Evolutionary conservation across 139 green algal genomes (phyloP).

Genomic region (Pseudopediastrum boryanum): DNA sequence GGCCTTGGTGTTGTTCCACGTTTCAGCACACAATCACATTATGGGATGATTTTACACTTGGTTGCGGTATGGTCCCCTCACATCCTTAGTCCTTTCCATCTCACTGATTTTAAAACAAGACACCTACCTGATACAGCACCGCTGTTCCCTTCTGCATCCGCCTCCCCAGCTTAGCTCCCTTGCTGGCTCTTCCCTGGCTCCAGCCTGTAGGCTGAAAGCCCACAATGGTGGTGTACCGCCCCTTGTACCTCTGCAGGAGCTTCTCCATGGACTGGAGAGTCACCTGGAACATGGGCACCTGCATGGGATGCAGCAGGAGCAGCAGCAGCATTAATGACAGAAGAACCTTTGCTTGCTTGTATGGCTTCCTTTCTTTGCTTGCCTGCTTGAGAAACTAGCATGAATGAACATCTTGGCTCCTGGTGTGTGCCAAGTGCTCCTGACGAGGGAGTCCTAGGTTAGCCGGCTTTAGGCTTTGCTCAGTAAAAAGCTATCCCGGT

Average conservation of each 20-base stretch:
- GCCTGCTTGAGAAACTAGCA: neutral
- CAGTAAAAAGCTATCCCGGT: too few species aligned
- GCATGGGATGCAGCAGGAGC: neutral
- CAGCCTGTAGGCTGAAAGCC: slow-evolving; percentile 88
- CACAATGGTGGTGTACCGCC: slow-evolving; percentile 73
- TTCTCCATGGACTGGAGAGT: slow-evolving; percentile 74
- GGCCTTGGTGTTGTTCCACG: neutral
- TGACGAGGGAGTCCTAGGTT: too few species aligned
- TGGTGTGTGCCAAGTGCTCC: too few species aligned
- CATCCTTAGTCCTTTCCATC: too few species aligned
- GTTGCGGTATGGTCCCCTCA: too few species aligned
- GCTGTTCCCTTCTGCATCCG: slow-evolving; percentile 70
- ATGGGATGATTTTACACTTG: neutral
- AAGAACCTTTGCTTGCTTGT: neutral
- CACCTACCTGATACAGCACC: slow-evolving; percentile 80
- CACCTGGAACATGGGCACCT: slow-evolving; percentile 79
- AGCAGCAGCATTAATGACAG: neutral
- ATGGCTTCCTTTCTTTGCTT: neutral
- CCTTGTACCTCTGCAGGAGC: slow-evolving; percentile 69
- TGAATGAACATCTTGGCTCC: too few species aligned
- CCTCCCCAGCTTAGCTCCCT: slow-evolving; percentile 30
- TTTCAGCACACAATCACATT: neutral
- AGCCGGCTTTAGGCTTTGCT: too few species aligned
- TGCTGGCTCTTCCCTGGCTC: slow-evolving; percentile 37
- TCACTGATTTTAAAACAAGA: too few species aligned